phyloP scores from a whole-genome alignment of 164 flowering plant genomes.

The Echeveria elegans region DNA sequence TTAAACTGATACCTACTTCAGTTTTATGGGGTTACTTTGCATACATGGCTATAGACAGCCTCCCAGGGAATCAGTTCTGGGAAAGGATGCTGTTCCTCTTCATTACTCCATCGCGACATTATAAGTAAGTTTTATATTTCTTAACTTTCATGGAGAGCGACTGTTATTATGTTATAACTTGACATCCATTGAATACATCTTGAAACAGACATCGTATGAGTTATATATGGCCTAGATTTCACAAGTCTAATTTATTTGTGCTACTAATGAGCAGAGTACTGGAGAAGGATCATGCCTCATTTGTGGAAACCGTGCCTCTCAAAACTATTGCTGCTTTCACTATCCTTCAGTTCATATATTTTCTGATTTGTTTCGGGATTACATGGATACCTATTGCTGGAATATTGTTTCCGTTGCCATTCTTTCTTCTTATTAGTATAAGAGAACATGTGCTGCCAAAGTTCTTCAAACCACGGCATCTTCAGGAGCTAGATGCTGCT shows the following conservation, averaged over 20 bases:
- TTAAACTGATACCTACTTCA: neutral
- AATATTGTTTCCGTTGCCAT: constrained; percentile 68
- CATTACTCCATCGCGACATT: constrained; percentile 12
- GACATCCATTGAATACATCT: neutral
- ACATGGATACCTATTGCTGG: constrained; percentile 73
- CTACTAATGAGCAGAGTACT: constrained; percentile 26
- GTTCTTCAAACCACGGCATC: neutral
- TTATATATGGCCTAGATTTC: too few species aligned
- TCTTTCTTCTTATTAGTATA: constrained; percentile 46
- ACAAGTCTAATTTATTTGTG: neutral
- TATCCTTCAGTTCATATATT: constrained; percentile 42
- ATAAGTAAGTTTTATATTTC: neutral
- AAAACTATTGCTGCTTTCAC: constrained; percentile 50
- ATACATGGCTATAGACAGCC: constrained; percentile 11
- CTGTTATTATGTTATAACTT: neutral
- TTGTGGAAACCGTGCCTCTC: constrained; percentile 51
- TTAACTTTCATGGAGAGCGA: neutral
- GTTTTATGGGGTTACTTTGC: constrained; percentile 10
- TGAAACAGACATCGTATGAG: neutral
- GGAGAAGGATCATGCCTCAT: constrained; percentile 37
- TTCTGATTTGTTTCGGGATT: constrained; percentile 20
- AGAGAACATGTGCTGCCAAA: neutral
- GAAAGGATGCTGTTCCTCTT: constrained; percentile 8
- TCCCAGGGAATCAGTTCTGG: constrained; percentile 10
- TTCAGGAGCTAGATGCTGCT: neutral